These are phyloP conservation scores for Yamadazyma atlantica DNA, from an alignment of 1,139 yeast species.

Conservation along the genomic window DNA sequence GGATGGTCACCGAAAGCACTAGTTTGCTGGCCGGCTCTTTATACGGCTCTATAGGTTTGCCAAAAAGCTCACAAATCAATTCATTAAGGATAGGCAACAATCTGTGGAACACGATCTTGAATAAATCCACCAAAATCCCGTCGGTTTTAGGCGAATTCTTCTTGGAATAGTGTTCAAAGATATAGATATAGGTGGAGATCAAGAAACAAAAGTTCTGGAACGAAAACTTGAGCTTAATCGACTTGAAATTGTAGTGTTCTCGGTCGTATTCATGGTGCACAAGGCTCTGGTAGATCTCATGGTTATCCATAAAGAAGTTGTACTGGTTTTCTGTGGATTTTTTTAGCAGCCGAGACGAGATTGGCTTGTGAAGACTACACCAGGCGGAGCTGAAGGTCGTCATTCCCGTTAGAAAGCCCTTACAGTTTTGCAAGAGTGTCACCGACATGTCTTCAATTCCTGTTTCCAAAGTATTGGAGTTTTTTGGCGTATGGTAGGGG, in stretches of 20 bases:
- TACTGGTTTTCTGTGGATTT: constrained; percentile 1
- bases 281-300: constrained; percentile 1
- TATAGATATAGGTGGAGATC: neutral
- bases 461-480: constrained; percentile 3
- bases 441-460: constrained; percentile 4
- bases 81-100: neutral
- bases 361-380: constrained; percentile 1
- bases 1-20: constrained; percentile 1
- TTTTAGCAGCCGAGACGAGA: constrained; percentile 1
- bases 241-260: constrained; percentile 3
- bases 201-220: constrained; percentile 3
- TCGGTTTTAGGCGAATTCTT: neutral
- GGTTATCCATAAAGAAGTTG: constrained; percentile 1
- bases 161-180: constrained; percentile 1
- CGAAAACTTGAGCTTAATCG: constrained; percentile 1
- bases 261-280: constrained; percentile 3
- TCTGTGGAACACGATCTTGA: neutral
- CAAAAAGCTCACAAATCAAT: neutral
- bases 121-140: neutral
- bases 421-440: neutral
- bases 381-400: neutral
- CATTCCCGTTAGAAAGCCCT: neutral
- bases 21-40: constrained; percentile 1
- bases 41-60: neutral
- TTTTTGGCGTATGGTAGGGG: constrained; percentile 1